Base-by-base conservation (phyloP, 2,329 filamentous ascomycete genomes). In the Venturia nashicola region DNA sequence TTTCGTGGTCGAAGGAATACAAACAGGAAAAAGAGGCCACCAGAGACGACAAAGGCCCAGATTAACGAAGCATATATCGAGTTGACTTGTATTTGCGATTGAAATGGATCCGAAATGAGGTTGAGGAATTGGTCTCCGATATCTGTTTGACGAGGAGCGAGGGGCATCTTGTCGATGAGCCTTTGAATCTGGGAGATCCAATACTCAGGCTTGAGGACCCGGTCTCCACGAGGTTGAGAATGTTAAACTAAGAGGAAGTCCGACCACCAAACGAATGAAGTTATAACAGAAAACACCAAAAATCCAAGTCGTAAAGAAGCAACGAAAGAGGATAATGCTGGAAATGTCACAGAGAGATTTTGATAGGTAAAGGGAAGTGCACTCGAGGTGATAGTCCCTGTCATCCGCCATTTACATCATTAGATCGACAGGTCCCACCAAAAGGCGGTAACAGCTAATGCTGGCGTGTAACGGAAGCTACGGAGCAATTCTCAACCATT, bases 1-100 rank as follows among this genome's bases (percentile, higher is more conserved):
- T 97, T 93, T 75, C 92, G 91, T 6, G 94, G 94, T 66, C 94
- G 89, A 64, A 97, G 80, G 69, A 97, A 79, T 66, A 91, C 96
- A 81, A 97, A 99, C 68, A 86, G 77, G 65, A 96, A 73, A 67
- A 90, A 86, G 69, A 96, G 86, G 68, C 86, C 80, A 67, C 83
- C 71, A 11, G 91, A 90, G 71, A 94, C 79, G 63, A 85, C 88
- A 55, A 97, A 73, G 3, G 93, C 96, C 27, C 89, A 91, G 67
- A 80, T 89, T 54, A 97, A 77, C 60, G 92, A 91, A 65, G 90
- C 88, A 76, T 86, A 86, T 65, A 97, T 81, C 51, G 91, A 88
- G 65, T 82, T 79, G 67, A 78, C 71, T 69, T 78, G 76, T 66
- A 72, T 70, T 64, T 68, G 55, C 40, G 46, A 65, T n/a, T 48